A percentile compares a stretch with the other conserved stretches of the same genome.
These are phyloP conservation scores for Cinchona pubescens DNA, from an alignment of 257 asterid species.

Conservation along the genomic window DNA sequence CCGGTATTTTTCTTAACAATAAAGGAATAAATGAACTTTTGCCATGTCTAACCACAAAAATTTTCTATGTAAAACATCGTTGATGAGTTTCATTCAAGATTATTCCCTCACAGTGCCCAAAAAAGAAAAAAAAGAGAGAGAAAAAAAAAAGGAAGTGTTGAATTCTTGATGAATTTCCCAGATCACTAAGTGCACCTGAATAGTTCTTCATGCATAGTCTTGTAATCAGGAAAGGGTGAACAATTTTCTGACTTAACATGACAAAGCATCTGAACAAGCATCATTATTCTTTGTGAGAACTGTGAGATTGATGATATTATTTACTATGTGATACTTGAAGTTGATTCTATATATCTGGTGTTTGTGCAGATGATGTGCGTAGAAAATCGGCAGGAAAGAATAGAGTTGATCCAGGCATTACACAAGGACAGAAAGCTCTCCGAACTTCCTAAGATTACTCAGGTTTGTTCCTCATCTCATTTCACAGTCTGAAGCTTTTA, in stretches of 20 bases:
- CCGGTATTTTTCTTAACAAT: not conserved
- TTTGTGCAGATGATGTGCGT: constrained; percentile 64
- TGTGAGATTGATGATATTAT: not conserved
- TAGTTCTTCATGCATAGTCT: not conserved
- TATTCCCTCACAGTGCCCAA: not conserved
- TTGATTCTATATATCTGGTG: constrained; percentile 4
- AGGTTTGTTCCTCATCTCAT: constrained; percentile 33
- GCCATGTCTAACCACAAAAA: not conserved
- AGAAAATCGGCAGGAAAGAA: constrained; percentile 64
- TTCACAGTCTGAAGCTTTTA: not conserved
- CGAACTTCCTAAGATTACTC: constrained; percentile 68
- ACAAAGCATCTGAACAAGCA: not conserved
- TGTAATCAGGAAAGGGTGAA: not conserved
- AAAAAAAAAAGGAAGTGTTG: not conserved
- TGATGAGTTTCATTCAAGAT: not conserved
- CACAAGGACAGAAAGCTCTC: constrained; percentile 61
- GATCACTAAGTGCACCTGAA: not conserved
- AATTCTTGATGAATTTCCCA: not conserved
- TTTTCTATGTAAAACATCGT: not conserved
- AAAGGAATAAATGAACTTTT: not conserved
- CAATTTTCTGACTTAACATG: not conserved
- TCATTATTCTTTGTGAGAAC: not conserved
- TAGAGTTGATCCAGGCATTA: constrained; percentile 63
- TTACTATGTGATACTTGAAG: not conserved
- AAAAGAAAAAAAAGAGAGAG: too few species aligned